Base-by-base conservation (phyloP, 139 green algal species). In the Closterium sp. region DNA sequence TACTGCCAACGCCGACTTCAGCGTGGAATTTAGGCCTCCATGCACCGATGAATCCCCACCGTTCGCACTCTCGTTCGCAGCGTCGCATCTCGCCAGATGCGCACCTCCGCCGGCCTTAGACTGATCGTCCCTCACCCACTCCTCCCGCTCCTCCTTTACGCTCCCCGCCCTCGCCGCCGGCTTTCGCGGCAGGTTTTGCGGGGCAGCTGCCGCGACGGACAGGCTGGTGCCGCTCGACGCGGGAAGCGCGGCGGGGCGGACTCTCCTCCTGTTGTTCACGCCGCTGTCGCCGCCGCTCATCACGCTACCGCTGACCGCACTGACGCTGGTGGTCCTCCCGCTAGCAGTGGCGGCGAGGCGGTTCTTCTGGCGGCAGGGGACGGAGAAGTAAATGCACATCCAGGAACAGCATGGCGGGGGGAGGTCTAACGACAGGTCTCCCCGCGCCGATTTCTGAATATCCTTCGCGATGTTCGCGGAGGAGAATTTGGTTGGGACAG, bases 371-470 rank as follows among this genome's bases (percentile, higher is more conserved):
- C 83, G 83, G 83, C 83, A 86, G 19, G 83, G 83, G 19, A 86
- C 83, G 83, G 83, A 86, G 83, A 86, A 86, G 83, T 86, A 86
- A 23, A 34, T 86, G 83, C 83, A 86, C 30, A 32, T 86, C 83
- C 83, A 86, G 83, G 83, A 86, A 23, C 83, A 86, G 28, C 83
- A 86, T 9, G 83, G 83, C 83, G 83, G 83, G 30, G 83, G 83
- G 6, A 76, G 55, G 55, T 76, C 55, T 19, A 76, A 19, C 55
- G 55, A 76, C 55, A 76, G 55, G 55, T 76, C 55, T 76, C 55
- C 55, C 16, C 55, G 55, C 55, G 55, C 55, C 55, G 55, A 76
- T 76, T 76, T 76, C 12, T 76, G 55, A 76, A 76, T 76, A 28
- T 76, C 55, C 55, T 76, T 16, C 55, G 25, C 55, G 55, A 76